These are phyloP conservation scores for Trifolium dubium DNA, from an alignment of 306 rosid species.

Conservation along the genomic window DNA sequence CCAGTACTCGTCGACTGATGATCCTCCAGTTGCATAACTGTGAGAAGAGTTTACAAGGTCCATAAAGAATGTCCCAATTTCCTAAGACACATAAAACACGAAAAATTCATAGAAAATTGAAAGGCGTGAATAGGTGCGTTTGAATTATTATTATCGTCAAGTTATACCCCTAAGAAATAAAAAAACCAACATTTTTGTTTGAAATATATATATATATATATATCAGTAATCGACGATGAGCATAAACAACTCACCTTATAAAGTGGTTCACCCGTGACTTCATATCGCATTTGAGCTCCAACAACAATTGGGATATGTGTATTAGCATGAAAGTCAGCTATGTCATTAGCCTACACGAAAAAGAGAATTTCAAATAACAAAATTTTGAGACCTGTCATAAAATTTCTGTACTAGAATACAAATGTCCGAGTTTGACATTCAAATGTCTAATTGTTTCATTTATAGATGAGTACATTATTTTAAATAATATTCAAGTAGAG, in stretches of 20 bases:
- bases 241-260: constrained; percentile 62
- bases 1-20: constrained; percentile 85
- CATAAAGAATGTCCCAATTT: constrained; percentile 82
- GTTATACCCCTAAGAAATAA: background rate
- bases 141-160: background rate
- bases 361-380: constrained; percentile 16
- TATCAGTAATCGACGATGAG: constrained; percentile 16
- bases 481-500: constrained; percentile 25
- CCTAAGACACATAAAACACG: constrained; percentile 54
- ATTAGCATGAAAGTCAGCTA: constrained; percentile 74
- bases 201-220: background rate
- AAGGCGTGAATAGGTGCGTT: background rate
- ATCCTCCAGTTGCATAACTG: constrained; percentile 97
- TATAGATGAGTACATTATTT: constrained; percentile 6
- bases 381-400: background rate
- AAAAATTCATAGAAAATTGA: constrained; percentile 31
- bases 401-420: constrained; percentile 18
- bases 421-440: background rate
- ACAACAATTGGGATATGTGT: constrained; percentile 87
- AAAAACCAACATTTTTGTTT: background rate
- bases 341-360: constrained; percentile 67
- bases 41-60: constrained; percentile 83
- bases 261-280: constrained; percentile 84
- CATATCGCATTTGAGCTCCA: constrained; percentile 91
- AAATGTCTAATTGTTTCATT: constrained; percentile 27